Conservation (phyloP, 148 eudicot species). For the Vaccinium myrtillus region DNA sequence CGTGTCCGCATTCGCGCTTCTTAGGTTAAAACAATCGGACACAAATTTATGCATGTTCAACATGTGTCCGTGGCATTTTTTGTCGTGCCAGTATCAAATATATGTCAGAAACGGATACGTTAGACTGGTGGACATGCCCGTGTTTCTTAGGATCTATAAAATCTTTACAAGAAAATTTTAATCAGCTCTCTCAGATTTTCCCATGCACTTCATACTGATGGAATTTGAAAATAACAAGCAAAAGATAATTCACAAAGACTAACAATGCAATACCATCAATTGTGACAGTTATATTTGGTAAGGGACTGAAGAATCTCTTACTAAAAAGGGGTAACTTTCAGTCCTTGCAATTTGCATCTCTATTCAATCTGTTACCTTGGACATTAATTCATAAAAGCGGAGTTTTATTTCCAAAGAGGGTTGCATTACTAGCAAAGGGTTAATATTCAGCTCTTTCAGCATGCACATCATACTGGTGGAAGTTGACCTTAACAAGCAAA, state of each 20-base stretch:
- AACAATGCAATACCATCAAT: background rate
- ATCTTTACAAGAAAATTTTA: background rate
- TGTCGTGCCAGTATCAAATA: background rate
- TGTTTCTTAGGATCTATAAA: background rate
- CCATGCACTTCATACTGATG: background rate
- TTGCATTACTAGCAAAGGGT: background rate
- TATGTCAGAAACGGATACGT: background rate
- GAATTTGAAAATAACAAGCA: background rate
- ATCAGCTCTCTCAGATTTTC: background rate
- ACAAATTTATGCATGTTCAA: background rate
- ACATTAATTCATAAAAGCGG: background rate
- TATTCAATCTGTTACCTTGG: background rate
- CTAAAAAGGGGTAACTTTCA: background rate
- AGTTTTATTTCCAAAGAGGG: background rate
- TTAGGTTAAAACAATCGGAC: background rate
- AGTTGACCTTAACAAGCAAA: conserved; percentile 1
- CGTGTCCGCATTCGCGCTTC: background rate
- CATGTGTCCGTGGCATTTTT: background rate
- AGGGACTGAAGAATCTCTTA: background rate
- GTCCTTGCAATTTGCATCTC: background rate
- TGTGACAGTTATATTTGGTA: background rate
- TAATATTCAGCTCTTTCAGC: background rate
- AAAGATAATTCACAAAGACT: background rate
- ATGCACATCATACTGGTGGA: background rate
- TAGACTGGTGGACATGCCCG: background rate